Conservation (phyloP, 2,329 filamentous ascomycete species). For the Zalaria obscura region DNA sequence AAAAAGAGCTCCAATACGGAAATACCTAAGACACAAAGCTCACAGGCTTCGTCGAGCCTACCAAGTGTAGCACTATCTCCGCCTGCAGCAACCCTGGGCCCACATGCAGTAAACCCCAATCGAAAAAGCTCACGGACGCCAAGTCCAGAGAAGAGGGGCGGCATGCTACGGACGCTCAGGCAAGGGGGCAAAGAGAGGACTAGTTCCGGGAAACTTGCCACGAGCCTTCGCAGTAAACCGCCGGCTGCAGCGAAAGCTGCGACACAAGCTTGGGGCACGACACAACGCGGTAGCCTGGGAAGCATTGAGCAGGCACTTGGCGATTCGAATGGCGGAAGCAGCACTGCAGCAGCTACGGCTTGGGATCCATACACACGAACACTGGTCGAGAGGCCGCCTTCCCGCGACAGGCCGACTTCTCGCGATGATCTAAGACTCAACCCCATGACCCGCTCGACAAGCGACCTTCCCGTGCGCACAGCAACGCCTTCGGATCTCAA, state of each 20-base stretch:
- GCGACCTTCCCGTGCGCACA: slow-evolving; percentile 9
- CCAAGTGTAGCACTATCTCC: slow-evolving; percentile 12
- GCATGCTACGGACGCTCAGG: slow-evolving; percentile 43
- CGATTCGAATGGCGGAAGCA: slow-evolving; percentile 1
- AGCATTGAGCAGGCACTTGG: slow-evolving; percentile 6
- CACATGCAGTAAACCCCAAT: slow-evolving; percentile 16
- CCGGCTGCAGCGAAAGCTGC: slow-evolving; percentile 48
- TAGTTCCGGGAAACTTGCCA: slow-evolving; percentile 37
- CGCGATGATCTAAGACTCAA: neutral
- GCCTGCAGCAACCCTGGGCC: slow-evolving; percentile 19
- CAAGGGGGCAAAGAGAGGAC: slow-evolving; percentile 35
- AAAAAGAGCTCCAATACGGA: slow-evolving; percentile 31
- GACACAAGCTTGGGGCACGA: slow-evolving; percentile 43
- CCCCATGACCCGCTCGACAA: neutral
- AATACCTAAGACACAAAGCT: slow-evolving; percentile 12
- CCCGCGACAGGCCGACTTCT: neutral
- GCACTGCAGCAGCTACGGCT: slow-evolving; percentile 4
- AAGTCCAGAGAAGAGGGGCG: slow-evolving; percentile 46
- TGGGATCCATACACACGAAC: slow-evolving; percentile 21
- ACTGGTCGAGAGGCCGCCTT: slow-evolving; percentile 11
- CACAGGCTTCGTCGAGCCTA: slow-evolving; percentile 15
- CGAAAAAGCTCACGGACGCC: slow-evolving; percentile 40
- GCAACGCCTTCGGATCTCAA: slow-evolving; percentile 17
- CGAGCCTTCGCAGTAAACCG: slow-evolving; percentile 30
- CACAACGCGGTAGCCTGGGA: slow-evolving; percentile 13